Conservation (phyloP, 371 early-diverging fungal species). For the Circinella umbellata region DNA sequence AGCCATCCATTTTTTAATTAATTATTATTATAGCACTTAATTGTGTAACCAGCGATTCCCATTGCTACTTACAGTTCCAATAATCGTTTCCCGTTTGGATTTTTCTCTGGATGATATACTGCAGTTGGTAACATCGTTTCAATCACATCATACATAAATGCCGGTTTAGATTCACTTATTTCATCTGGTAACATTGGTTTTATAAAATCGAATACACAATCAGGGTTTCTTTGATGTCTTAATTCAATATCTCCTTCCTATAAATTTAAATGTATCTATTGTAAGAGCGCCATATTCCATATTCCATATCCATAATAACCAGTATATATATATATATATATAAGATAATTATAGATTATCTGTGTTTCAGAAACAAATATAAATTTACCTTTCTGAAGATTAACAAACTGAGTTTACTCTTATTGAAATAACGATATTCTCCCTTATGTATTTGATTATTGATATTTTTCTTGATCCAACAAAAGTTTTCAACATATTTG, state of each 20-base stretch:
- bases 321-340: too few relatives aligned
- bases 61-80: constrained; percentile 70
- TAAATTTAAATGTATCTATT: neutral
- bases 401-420: constrained; percentile 84
- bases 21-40: neutral
- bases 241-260: constrained; percentile 85
- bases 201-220: constrained; percentile 91
- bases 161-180: constrained; percentile 79
- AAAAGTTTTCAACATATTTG: constrained; percentile 94
- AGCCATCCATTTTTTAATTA: neutral
- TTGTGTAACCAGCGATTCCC: too few relatives aligned
- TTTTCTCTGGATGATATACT: constrained; percentile 64
- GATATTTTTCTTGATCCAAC: constrained; percentile 86
- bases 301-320: neutral
- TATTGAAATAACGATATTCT: constrained; percentile 74
- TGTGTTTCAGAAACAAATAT: too few relatives aligned
- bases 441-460: constrained; percentile 81
- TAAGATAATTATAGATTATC: too few relatives aligned
- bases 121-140: constrained; percentile 89
- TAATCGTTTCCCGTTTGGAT: constrained; percentile 67
- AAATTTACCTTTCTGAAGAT: constrained; percentile 79
- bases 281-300: too few relatives aligned
- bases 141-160: constrained; percentile 82
- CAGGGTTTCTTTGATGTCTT: constrained; percentile 91
- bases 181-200: constrained; percentile 71